phyloP scores from a whole-genome alignment of 1,139 yeast genomes.

The Saccharomyces hybrid region DNA sequence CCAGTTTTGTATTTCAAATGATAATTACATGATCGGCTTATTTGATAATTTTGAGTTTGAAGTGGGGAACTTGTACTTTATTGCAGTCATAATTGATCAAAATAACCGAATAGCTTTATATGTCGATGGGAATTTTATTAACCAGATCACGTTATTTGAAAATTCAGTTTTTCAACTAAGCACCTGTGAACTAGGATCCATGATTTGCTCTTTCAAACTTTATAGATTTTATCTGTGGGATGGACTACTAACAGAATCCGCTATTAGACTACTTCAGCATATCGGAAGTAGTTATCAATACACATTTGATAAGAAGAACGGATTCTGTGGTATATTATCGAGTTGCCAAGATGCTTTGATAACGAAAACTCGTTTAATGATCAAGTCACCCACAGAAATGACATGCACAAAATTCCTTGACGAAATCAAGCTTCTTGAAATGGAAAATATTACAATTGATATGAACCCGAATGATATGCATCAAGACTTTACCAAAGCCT shows the following conservation, averaged over 20 bases:
- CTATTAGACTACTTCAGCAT: conserved; percentile 6
- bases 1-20: conserved; percentile 24
- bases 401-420: neutral
- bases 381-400: neutral
- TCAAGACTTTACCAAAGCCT: conserved; percentile 3
- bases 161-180: conserved; percentile 4
- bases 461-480: conserved; percentile 3
- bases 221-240: conserved; percentile 15
- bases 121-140: conserved; percentile 21
- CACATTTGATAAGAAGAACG: neutral
- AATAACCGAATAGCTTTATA: conserved; percentile 13
- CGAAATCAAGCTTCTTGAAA: conserved; percentile 1
- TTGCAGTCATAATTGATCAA: conserved; percentile 12
- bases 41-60: conserved; percentile 26
- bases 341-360: neutral
- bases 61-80: conserved; percentile 13
- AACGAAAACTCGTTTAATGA: neutral
- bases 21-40: conserved; percentile 24
- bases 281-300: conserved; percentile 7
- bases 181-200: conserved; percentile 25
- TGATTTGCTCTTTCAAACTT: conserved; percentile 25
- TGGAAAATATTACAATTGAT: conserved; percentile 1
- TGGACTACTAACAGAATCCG: conserved; percentile 7
- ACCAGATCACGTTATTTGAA: conserved; percentile 14
- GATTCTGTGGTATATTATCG: neutral